A percentile compares a stretch with the other conserved stretches of the same genome.
phyloP scores from a whole-genome alignment of 1,284 basidiomycete genomes.

The Ganoderma lucidum region DNA sequence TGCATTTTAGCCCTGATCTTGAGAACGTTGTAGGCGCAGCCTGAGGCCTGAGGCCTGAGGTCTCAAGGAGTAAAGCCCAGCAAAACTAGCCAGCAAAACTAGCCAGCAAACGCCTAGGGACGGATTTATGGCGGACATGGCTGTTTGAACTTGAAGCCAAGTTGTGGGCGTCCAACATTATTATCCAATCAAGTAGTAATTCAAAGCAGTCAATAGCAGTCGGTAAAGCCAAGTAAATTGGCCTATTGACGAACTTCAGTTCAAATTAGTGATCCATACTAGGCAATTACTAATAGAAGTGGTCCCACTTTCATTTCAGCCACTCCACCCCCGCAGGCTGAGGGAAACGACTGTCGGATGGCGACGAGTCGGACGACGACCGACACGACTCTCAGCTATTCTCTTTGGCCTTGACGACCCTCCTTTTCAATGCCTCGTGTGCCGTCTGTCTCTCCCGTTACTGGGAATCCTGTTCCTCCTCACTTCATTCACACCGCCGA shows the following conservation, averaged over 20 bases:
- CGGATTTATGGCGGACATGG: background rate
- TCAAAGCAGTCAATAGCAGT: background rate
- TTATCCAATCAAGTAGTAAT: background rate
- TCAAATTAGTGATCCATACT: background rate
- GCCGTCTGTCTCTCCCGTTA: constrained; percentile 72
- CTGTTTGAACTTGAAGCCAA: constrained; percentile 1
- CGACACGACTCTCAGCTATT: background rate
- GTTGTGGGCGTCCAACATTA: background rate
- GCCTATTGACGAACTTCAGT: background rate
- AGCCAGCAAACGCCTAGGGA: background rate
- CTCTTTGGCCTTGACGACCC: background rate
- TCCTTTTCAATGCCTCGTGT: constrained; percentile 59
- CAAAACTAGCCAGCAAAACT: too few species aligned
- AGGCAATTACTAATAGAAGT: constrained; percentile 2
- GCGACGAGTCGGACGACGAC: constrained; percentile 9
- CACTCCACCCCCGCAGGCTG: background rate
- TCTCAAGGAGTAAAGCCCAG: background rate
- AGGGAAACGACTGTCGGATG: background rate
- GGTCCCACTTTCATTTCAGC: constrained; percentile 2
- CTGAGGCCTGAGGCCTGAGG: background rate
- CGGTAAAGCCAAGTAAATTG: background rate
- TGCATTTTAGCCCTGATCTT: background rate
- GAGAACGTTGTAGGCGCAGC: background rate
- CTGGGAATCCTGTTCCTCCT: constrained; percentile 60
- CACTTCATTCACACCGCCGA: constrained; percentile 74